phyloP scores from a whole-genome alignment of 1,139 yeast species.

The Scheffersomyces parashehatae region DNA sequence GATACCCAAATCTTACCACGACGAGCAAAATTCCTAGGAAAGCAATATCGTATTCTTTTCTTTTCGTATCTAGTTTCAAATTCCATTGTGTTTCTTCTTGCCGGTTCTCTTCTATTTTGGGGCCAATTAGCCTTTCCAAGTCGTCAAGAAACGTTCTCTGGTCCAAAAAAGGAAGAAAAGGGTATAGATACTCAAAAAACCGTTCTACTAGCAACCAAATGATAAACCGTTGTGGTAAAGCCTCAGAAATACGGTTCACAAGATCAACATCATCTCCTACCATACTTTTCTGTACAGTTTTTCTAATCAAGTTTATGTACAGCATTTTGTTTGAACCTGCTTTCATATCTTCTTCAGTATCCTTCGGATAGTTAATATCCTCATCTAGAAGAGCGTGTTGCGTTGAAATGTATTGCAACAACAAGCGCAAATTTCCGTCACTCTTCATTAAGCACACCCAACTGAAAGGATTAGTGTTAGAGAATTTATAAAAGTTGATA shows the following conservation, averaged over 20 bases:
- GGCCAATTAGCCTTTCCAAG: conserved; percentile 12
- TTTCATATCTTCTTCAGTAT: background rate
- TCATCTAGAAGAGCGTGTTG: conserved; percentile 3
- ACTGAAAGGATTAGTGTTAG: background rate
- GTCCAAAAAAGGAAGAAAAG: conserved; percentile 18
- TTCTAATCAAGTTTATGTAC: background rate
- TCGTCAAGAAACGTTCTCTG: conserved; percentile 16
- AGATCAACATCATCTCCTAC: background rate
- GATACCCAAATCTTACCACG: conserved; percentile 16
- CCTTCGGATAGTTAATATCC: background rate
- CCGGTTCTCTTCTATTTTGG: background rate
- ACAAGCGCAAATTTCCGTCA: conserved; percentile 6
- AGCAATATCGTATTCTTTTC: conserved; percentile 11
- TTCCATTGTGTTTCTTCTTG: background rate
- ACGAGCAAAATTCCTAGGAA: conserved; percentile 15
- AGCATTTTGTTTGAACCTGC: background rate
- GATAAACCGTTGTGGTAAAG: conserved; percentile 14
- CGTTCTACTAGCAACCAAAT: conserved; percentile 18
- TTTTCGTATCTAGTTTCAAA: conserved; percentile 3
- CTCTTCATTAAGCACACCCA: conserved; percentile 6
- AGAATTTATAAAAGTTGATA: background rate
- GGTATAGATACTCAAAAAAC: conserved; percentile 16
- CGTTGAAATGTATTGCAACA: conserved; percentile 5
- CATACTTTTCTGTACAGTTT: background rate
- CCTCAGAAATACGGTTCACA: conserved; percentile 1